Base-by-base conservation (phyloP, 805 yeast species). In the Middelhovenomyces tepae region DNA sequence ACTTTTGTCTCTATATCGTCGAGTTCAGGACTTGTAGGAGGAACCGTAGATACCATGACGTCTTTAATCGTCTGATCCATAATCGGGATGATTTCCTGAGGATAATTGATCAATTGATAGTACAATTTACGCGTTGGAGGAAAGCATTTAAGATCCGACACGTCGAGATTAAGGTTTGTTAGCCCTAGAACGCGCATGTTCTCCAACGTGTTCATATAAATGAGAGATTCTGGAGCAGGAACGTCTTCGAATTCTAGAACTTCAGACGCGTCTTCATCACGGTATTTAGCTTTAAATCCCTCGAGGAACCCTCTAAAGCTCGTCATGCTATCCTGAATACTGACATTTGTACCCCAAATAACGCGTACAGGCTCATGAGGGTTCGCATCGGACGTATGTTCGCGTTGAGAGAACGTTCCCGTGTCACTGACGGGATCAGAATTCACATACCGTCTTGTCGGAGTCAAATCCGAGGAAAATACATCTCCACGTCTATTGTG, bases 281-380 rank as follows among this genome's bases (percentile, higher is more conserved):
- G 69, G 57, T 82, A 76, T 50, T 77, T 80, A 59, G 70, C 62
- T 53, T 85, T 82, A 65, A 86, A 91, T 16, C 79, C 73, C 78
- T 81, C 77, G 47, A 91, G 61, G 45, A 91, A 91, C 43, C 77
- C 77, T 43, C 93, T 68, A 61, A 91, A 89, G 32, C 72, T 69
- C 45, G 75, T 79, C 23, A 82, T 71, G 46, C 91, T 78, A 51
- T 91, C 95, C 50, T 76, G 83, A 50, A 91, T 87, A 30, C 93
- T 80, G 17, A 91, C 95, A 52, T 89, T 86, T 1, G 98, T 91
- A 59, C 98, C 98, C 98, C 98, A 91, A 50, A 91, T 89, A 34
- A 91, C 94, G 49, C 93, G 71, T 16, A 77, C 75, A 0, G 94
- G 94, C 44, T 81, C 95, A 34, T 72, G 73, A 16, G 64, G 62